Evolutionary conservation across 2,329 filamentous ascomycete species (phyloP), one percentile per base, ranked within the genome.

Genomic region (Pseudogymnoascus sp.): DNA sequence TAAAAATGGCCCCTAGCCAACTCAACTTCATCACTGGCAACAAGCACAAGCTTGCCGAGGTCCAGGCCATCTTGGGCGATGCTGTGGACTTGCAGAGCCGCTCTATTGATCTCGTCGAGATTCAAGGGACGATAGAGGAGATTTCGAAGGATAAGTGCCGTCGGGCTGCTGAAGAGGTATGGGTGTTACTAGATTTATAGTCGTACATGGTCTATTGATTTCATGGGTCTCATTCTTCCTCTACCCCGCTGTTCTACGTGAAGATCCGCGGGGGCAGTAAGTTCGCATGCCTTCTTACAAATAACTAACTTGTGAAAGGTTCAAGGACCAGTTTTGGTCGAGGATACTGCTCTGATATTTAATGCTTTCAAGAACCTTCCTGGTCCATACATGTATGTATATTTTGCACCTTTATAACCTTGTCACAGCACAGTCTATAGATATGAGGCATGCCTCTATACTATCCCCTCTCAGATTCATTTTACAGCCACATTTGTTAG

Each of bases 1-100:
- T 38, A 37, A 61, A 18, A 21, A 69, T 65, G 61, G 82, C 82
- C 78, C 74, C 77, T 59, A 78, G 80, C 67, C 76, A 80, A 66
- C 79, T 99, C 67, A 93, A 96, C 77, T 99, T 99, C 80, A 96
- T 99, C 73, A 97, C 93, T 1, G 90, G 93, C 76, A 99, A 99
- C 78, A 86, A 88, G 72, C 96, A 96, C 80, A 99, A 99, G 79
- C 83, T 99, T 62, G 79, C 82, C 63, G 95, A 99, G 79, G 92
- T 96, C 68, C 87, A 90, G 75, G 88, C 89, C 16, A 97, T 99
- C 69, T 83, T 99, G 2, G 87, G 84, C 7, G 84, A 83, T 63
- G 78, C 79, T 35, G 88, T 97, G 67, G 80, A 88, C 66, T 82
- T 99, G 43, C 82, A 84, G 62, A 93, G 82, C 76, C 85, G 90